Conservation (phyloP, 2,329 filamentous ascomycete genomes). For the Whalleya microplaca region DNA sequence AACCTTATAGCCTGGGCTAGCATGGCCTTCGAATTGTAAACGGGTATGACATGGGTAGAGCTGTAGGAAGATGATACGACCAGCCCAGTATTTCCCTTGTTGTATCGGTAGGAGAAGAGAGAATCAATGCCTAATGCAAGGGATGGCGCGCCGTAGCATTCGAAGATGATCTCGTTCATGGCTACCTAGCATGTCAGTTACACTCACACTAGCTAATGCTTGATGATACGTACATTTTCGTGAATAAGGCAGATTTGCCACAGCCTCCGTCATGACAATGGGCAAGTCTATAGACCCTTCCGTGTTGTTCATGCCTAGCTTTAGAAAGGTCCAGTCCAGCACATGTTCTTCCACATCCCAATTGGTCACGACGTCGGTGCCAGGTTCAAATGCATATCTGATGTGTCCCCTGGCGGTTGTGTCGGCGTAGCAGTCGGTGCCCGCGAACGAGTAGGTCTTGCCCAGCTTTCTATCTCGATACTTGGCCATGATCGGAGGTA, state of each 20-base stretch:
- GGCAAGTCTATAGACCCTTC: slow-evolving; percentile 80
- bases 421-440: slow-evolving; percentile 91
- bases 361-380: slow-evolving; percentile 89
- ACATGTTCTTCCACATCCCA: slow-evolving; percentile 98
- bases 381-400: slow-evolving; percentile 86
- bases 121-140: slow-evolving; percentile 95
- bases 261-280: slow-evolving; percentile 92
- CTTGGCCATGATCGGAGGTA: slow-evolving; percentile 90
- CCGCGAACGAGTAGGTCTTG: slow-evolving; percentile 90
- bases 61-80: slow-evolving; percentile 92
- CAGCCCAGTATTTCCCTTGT: slow-evolving; percentile 83
- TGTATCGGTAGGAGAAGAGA: slow-evolving; percentile 93
- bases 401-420: slow-evolving; percentile 90
- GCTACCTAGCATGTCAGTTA: slow-evolving; percentile 52
- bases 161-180: slow-evolving; percentile 97
- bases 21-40: slow-evolving; percentile 83
- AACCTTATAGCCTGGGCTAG: slow-evolving; percentile 84
- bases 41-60: slow-evolving; percentile 92
- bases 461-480: slow-evolving; percentile 94
- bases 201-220: not conserved
- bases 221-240: slow-evolving; percentile 71
- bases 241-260: slow-evolving; percentile 88
- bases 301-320: slow-evolving; percentile 80
- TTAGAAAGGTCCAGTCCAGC: slow-evolving; percentile 92
- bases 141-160: slow-evolving; percentile 90